Evolutionary conservation across 73 alveolate genomes (phyloP).

Genomic region (Stentor roeselii): DNA sequence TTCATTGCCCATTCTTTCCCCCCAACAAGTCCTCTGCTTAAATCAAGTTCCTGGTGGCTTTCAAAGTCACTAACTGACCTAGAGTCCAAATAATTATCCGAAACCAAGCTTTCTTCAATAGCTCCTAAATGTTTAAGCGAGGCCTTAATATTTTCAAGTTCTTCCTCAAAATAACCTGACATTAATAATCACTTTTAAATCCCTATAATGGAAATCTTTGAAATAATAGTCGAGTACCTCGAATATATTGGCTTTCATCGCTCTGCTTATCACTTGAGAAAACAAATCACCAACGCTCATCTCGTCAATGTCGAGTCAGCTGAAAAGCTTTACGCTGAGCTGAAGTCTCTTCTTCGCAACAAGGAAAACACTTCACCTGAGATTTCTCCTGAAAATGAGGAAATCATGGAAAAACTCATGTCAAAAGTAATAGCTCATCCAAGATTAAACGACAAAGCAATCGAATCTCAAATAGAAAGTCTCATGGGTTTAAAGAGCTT

Average conservation of each 20-base stretch:
- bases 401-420: conserved; percentile 85
- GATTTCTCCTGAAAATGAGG: conserved; percentile 57
- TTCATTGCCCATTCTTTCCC: background rate
- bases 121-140: background rate
- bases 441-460: conserved; percentile 63
- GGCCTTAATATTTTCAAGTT: background rate
- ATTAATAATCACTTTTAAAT: too few relatives aligned
- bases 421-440: conserved; percentile 69
- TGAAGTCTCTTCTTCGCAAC: background rate
- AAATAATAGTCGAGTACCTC: background rate
- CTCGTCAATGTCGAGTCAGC: background rate
- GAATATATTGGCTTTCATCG: conserved; percentile 5
- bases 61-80: background rate
- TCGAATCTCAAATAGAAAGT: conserved; percentile 64
- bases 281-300: background rate
- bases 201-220: conserved; percentile 26
- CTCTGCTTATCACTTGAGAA: background rate
- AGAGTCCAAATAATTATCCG: background rate
- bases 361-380: conserved; percentile 1
- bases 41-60: background rate
- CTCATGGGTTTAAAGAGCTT: conserved; percentile 72
- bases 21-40: background rate
- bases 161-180: background rate
- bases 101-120: background rate
- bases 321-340: background rate